Evolutionary conservation across 805 yeast genomes (phyloP), one percentile per base, ranked within the genome.

Genomic region (Zygoascus ofunaensis): DNA sequence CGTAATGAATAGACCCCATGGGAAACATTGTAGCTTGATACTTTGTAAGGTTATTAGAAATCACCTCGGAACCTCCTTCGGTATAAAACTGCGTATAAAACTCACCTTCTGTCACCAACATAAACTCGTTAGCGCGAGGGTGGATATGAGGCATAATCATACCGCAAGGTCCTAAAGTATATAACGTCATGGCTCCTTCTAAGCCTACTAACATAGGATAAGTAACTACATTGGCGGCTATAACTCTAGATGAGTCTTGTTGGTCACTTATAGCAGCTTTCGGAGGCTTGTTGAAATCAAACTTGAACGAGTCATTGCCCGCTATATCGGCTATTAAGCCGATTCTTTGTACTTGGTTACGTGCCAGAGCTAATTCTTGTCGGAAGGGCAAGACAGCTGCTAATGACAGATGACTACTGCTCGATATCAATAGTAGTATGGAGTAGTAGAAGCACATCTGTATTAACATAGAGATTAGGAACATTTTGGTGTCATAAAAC

Each of bases 1-100:
- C 52, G 42, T 39, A 49, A 34, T 49, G 55, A 15, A 52, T 24
- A 2, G 55, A 43, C 4, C 54, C 54, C 42, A 39, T 35, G 12
- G 55, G 55, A 44, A 50, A 52, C 10, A 50, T 33, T 14, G 51
- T 51, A 14, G 47, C 42, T 37, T 49, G 51, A 18, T 19, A 33
- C 20, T 41, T 36, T 12, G 41, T 30, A 17, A 52, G 40, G 5
- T 34, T 23, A 34, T 43, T 49, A 5, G 54, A 37, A n/a, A 52
- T 39, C 8, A 46, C 24, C 14, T 46, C 49, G 5, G 41, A 19
- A n/a, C 53, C 51, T 7, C 18, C 30, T 10, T 46, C 54, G 19
- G 33, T 44, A 18, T 50, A n/a, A 34, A 50, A 51, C 37, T 49
- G 49, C 4, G 53, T 51, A 5, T 32, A 17, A 21, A 52, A 23